Percentiles rank a stretch among this genome's conserved stretches.
Conservation (phyloP, 2,329 filamentous ascomycete species). For the Phyllosticta citribraziliensis region DNA sequence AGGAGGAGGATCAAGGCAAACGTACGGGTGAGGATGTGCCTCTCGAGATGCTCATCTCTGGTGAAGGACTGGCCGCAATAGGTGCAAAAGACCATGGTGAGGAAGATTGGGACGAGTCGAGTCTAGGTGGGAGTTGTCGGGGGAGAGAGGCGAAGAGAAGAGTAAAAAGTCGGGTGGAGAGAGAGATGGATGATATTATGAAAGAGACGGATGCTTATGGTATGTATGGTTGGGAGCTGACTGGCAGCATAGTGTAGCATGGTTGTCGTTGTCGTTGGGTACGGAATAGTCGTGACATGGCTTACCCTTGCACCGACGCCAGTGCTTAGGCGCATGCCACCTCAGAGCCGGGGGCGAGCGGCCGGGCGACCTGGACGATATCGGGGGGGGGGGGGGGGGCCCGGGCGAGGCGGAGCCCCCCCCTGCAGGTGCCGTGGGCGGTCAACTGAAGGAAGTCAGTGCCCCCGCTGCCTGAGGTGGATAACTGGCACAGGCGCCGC, state of each 20-base stretch:
- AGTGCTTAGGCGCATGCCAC: constrained; percentile 5
- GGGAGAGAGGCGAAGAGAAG: background rate
- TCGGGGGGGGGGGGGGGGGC: no score
- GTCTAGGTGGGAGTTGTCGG: background rate
- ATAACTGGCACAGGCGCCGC: no score
- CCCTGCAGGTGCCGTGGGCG: no score
- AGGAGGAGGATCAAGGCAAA: background rate
- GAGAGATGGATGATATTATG: constrained; percentile 7
- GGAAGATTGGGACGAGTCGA: background rate
- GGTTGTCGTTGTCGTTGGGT: constrained; percentile 6
- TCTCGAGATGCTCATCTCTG: constrained; percentile 42
- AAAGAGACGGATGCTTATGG: constrained; percentile 10
- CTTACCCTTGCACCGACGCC: constrained; percentile 10
- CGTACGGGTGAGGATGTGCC: constrained; percentile 44
- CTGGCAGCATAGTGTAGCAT: constrained; percentile 9
- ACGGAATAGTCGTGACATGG: constrained; percentile 12
- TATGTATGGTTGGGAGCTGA: constrained; percentile 10
- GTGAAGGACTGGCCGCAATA: constrained; percentile 46
- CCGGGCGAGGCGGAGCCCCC: background rate
- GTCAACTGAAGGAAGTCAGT: no score
- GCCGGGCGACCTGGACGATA: constrained; percentile 1
- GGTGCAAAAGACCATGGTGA: constrained; percentile 43
- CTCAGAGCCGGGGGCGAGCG: constrained; percentile 3
- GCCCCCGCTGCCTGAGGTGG: background rate
- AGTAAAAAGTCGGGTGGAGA: background rate